Evolutionary conservation across 768 basidiomycete genomes (phyloP).

Genomic region (Lactarius hengduanensis): DNA sequence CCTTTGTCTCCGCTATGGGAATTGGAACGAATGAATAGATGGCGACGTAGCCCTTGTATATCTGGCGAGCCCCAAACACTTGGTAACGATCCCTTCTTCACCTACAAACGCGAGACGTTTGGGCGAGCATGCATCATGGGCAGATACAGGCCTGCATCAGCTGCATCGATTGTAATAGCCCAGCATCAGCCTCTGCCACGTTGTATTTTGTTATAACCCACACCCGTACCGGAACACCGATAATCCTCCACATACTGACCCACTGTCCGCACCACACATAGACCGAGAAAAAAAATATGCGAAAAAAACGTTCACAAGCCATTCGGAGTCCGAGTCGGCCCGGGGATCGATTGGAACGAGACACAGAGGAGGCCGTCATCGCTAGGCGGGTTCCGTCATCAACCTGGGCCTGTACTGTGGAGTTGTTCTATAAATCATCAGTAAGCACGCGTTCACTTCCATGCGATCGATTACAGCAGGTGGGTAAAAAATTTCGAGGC

Average conservation of each 20-base stretch:
- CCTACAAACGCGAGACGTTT: not conserved
- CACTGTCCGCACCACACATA: not conserved
- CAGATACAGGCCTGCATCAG: not conserved
- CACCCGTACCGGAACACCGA: not conserved
- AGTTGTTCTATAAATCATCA: not conserved
- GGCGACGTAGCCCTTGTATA: not conserved
- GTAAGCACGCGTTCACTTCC: not conserved
- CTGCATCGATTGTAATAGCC: not conserved
- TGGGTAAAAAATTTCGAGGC: not conserved
- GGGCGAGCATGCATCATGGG: not conserved
- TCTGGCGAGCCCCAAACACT: not conserved
- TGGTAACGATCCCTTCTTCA: not conserved
- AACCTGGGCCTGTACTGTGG: not conserved
- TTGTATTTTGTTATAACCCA: not conserved
- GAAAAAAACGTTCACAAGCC: not conserved
- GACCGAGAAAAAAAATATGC: not conserved
- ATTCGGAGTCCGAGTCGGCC: not conserved
- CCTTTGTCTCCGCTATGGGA: not conserved
- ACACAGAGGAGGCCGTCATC: not conserved
- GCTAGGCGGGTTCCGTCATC: not conserved
- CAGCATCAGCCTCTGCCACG: not conserved
- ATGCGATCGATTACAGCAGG: not conserved
- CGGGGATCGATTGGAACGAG: not conserved
- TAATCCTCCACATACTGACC: not conserved
- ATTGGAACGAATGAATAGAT: not conserved